Percentiles rank a stretch among this genome's conserved stretches.
Evolutionary conservation across 805 yeast species (phyloP).

Genomic region (Suhomyces tanzawaensis): DNA sequence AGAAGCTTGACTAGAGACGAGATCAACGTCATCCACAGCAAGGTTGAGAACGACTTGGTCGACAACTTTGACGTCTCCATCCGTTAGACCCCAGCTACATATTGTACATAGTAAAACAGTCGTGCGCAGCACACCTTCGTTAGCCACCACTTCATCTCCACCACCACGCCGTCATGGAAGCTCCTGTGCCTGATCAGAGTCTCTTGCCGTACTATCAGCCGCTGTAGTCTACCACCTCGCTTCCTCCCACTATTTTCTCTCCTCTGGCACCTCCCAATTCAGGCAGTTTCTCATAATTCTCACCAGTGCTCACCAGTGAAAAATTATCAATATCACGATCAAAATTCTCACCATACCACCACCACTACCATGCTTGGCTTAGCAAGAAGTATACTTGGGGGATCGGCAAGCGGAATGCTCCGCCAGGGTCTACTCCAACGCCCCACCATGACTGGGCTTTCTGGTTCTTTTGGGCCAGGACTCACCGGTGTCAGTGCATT

Average conservation of each 20-base stretch:
- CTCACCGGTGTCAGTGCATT: neutral
- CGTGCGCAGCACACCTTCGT: conserved; percentile 1
- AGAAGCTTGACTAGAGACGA: conserved; percentile 84
- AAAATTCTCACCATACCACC: too few species aligned
- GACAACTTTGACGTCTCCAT: conserved; percentile 56
- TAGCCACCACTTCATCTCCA: too few species aligned
- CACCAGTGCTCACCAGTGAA: too few species aligned
- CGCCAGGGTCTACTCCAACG: neutral
- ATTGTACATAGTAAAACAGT: conserved; percentile 4
- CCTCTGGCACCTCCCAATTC: too few species aligned
- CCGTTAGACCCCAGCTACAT: too few species aligned
- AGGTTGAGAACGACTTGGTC: conserved; percentile 58
- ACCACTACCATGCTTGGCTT: conserved; percentile 11
- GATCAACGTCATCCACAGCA: conserved; percentile 68
- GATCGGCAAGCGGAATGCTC: neutral
- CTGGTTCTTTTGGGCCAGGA: neutral
- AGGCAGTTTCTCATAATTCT: too few species aligned
- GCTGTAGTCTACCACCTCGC: too few species aligned
- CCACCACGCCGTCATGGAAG: too few species aligned
- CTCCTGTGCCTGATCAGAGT: too few species aligned
- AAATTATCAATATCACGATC: too few species aligned
- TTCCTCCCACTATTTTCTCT: too few species aligned
- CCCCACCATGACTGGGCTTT: neutral
- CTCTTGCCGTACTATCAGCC: too few species aligned
- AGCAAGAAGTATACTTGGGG: conserved; percentile 9